phyloP scores from a whole-genome alignment of 805 yeast genomes.

The Wickerhamomyces alni region DNA sequence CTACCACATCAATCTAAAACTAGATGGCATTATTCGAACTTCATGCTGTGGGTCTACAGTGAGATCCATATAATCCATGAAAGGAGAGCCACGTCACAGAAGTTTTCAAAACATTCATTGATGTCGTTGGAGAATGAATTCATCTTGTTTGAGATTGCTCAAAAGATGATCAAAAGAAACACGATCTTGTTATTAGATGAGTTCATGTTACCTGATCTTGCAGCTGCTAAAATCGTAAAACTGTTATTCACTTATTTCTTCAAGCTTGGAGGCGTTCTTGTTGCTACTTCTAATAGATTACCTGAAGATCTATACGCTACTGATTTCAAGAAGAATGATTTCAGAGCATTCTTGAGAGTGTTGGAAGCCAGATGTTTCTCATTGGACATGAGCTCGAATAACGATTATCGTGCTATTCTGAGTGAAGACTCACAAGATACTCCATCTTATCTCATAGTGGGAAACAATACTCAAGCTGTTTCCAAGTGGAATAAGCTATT shows the following conservation, averaged over 20 bases:
- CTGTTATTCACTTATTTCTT: slow-evolving; percentile 62
- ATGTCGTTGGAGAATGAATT: slow-evolving; percentile 53
- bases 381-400: slow-evolving; percentile 52
- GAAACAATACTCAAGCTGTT: slow-evolving; percentile 14
- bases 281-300: slow-evolving; percentile 66
- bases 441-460: slow-evolving; percentile 33
- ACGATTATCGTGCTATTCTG: slow-evolving; percentile 45
- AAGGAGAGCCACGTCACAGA: slow-evolving; percentile 33
- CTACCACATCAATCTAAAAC: slow-evolving; percentile 58
- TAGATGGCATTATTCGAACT: slow-evolving; percentile 68
- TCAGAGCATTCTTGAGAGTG: slow-evolving; percentile 50
- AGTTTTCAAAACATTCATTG: slow-evolving; percentile 18
- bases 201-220: slow-evolving; percentile 72
- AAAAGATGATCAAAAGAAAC: slow-evolving; percentile 49
- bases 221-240: slow-evolving; percentile 64
- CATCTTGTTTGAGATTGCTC: slow-evolving; percentile 60
- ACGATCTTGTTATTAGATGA: slow-evolving; percentile 64
- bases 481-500: background rate
- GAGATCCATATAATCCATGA: slow-evolving; percentile 53
- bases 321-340: slow-evolving; percentile 53
- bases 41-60: slow-evolving; percentile 60
- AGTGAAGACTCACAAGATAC: slow-evolving; percentile 8
- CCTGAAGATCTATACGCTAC: slow-evolving; percentile 70
- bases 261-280: slow-evolving; percentile 67
- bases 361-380: slow-evolving; percentile 54